Base-by-base conservation (phyloP, 2,329 filamentous ascomycete species). In the Scleromitrula shiraiana region DNA sequence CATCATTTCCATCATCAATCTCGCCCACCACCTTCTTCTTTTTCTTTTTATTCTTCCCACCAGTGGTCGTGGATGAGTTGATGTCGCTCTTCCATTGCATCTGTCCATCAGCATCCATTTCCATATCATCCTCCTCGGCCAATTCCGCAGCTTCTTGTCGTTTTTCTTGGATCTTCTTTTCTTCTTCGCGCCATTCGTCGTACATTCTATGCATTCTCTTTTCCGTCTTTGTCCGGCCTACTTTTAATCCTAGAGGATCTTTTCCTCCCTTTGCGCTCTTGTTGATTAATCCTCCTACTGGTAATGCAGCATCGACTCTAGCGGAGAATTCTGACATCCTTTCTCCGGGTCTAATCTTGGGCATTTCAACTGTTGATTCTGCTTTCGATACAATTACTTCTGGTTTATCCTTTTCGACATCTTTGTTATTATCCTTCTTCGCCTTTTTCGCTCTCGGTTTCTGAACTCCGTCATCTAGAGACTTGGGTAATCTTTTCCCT, bases 241-340 rank as follows among this genome's bases (percentile, higher is more conserved):
- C 75, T 62, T 88, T 85, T 7, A 83, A 61, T 0, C 85, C 62
- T 80, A 27, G 77, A 6, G 80, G 75, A 51, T 83, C 82, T 55
- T 78, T 82, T 44, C 78, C 80, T 33, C 73, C 70, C 56, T 74
- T 80, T 7, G 52, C 67, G 0, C 74, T 76, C 59, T 82, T 84
- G 54, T 74, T 80, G 48, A 79, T 72, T 7, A 96, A 72, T 0
- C 83, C 82, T 7, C 80, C 71, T 0, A 98, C 69, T 0, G 91
- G 91, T 6, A 97, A 72, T 0, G 87, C 82, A 41, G 87, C 85
- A 62, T 97, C 84, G 6, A 98, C 93, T 24, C 90, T 81, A 9
- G 82, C 78, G 7, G 82, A 72, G 63, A 94, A 98, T 44, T 94
- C 85, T 4, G 83, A 80, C 61, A 97, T 71, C 43, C 80, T 79